phyloP scores from a whole-genome alignment of 108 stramenopile genomes.

The Cylindrotheca fusiformis region DNA sequence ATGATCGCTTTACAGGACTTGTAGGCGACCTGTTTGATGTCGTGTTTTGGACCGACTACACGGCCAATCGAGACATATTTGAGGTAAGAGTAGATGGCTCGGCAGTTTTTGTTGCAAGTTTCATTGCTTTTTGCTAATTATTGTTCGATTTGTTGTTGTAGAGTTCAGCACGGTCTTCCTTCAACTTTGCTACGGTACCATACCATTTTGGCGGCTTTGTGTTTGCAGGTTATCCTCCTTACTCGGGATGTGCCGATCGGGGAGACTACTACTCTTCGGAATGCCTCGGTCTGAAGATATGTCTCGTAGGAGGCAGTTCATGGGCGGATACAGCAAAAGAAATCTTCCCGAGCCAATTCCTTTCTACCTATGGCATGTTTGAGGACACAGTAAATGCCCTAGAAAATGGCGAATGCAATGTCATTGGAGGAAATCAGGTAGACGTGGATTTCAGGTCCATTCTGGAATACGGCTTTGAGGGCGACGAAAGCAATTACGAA shows the following conservation, averaged over 20 bases:
- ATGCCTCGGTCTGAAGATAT: slow-evolving; percentile 32
- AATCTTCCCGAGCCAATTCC: slow-evolving; percentile 25
- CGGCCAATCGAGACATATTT: neutral
- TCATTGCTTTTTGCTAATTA: neutral
- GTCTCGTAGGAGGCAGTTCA: slow-evolving; percentile 34
- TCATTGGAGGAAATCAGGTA: slow-evolving; percentile 21
- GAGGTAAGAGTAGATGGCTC: neutral
- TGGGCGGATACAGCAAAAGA: neutral
- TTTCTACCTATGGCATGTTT: slow-evolving; percentile 4
- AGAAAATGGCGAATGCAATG: slow-evolving; percentile 22
- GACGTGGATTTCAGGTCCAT: slow-evolving; percentile 13
- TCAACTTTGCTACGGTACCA: neutral
- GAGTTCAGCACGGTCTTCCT: neutral
- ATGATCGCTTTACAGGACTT: neutral
- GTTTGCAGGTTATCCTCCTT: neutral
- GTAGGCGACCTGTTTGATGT: neutral
- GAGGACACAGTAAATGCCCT: slow-evolving; percentile 9
- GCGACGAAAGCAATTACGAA: slow-evolving; percentile 22
- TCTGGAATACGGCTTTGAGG: slow-evolving; percentile 3
- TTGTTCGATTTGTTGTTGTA: neutral
- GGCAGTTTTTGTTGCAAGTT: neutral
- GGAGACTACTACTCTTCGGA: slow-evolving; percentile 6
- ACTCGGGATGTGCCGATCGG: slow-evolving; percentile 34
- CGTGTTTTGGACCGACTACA: neutral
- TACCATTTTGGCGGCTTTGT: neutral